Conservation (phyloP, 2,329 filamentous ascomycete species). For the Colletotrichum sp. region DNA sequence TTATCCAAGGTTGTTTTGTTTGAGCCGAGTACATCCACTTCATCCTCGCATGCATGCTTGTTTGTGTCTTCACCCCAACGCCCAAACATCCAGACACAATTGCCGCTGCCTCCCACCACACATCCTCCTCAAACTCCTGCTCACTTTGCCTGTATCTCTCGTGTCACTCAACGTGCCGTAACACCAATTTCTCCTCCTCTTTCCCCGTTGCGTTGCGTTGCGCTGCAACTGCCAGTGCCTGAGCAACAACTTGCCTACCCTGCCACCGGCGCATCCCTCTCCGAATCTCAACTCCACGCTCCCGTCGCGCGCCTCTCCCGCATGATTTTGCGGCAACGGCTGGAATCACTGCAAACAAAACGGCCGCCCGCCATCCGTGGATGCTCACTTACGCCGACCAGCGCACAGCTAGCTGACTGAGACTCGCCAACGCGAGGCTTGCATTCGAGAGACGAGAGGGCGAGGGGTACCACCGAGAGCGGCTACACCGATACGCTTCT, state of each 20-base stretch:
- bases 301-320: neutral
- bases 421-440: neutral
- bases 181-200: neutral
- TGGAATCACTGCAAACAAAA: neutral
- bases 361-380: neutral
- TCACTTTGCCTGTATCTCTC: slow-evolving; percentile 2
- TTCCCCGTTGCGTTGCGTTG: neutral
- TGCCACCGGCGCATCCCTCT: slow-evolving; percentile 11
- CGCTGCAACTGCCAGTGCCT: neutral
- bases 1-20: slow-evolving; percentile 20
- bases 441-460: slow-evolving; percentile 1
- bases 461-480: neutral
- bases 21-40: slow-evolving; percentile 13
- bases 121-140: slow-evolving; percentile 11
- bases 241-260: neutral
- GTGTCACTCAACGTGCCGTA: slow-evolving; percentile 14
- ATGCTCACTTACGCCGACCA: neutral
- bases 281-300: slow-evolving; percentile 8
- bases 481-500: neutral
- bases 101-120: slow-evolving; percentile 3
- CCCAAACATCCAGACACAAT: slow-evolving; percentile 15
- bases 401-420: neutral
- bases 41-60: slow-evolving; percentile 15
- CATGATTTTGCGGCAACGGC: slow-evolving; percentile 1
- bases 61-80: slow-evolving; percentile 12